Evolutionary conservation across 345 rosid species (phyloP), one percentile per base, ranked within the genome.

Genomic region (Murraya koenigii): DNA sequence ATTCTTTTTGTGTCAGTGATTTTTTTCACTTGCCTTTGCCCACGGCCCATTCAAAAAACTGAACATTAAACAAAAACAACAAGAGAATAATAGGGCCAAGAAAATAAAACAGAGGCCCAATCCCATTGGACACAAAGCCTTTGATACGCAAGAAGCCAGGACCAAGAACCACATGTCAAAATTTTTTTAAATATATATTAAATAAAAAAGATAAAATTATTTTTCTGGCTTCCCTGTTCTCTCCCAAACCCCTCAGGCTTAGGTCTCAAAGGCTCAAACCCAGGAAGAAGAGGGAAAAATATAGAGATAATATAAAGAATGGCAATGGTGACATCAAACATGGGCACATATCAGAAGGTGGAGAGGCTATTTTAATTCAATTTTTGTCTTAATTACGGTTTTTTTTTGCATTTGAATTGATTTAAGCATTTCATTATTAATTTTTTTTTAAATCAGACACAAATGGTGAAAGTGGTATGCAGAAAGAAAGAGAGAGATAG

Each of bases 401-500:
- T 14, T 39, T 6, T 9, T 33, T 58, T n/a, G 6, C 7, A 30
- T 54, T 55, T 52, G 52, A 11, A 39, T 3, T 25, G 28, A 3
- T 44, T 39, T 6, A 7, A 26, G 26, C 1, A 30, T 19, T 36
- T 10, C 8, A 9, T 5, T 59, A 25, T 71, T 4, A 62, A 63
- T 38, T 41, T 41, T 44, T 44, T 41, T 41, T 41, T 0, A 10
- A 10, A 44, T 82, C 89, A 85, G 89, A 71, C 81, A 19, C 81
- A 80, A 74, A 77, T 72, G 35, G 41, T 87, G 67, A 65, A 79
- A 65, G 75, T 92, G 64, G 74, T 68, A 20, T 92, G 98, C 86
- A 89, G 94, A 81, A 93, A 88, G 90, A 92, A 86, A 71, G 98
- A 92, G 38, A 79, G 82, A 65, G 94, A 87, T 47, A 87, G 91